Conservation (phyloP, 768 basidiomycete genomes). For the Pleurotus citrinopileatus region DNA sequence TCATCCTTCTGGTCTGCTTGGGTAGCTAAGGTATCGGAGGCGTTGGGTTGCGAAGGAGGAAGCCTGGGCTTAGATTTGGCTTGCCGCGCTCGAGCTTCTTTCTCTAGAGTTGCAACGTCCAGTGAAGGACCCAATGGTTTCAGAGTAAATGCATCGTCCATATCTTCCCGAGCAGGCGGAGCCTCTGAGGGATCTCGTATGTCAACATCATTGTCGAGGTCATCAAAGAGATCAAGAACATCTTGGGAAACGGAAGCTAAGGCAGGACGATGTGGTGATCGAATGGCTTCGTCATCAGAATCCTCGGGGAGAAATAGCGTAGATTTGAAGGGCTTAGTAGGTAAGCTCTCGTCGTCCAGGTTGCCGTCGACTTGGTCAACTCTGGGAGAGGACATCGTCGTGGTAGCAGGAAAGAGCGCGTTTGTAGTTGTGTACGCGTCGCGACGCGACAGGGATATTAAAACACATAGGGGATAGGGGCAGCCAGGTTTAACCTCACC, state of each 20-base stretch:
- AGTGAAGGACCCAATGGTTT: conserved; percentile 48
- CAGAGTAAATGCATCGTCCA: conserved; percentile 32
- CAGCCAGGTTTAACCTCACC: no score
- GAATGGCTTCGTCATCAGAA: conserved; percentile 51
- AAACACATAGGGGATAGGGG: no score
- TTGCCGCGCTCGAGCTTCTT: conserved; percentile 51
- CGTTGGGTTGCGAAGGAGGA: conserved; percentile 33
- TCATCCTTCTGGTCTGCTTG: conserved; percentile 23
- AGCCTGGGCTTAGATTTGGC: conserved; percentile 46
- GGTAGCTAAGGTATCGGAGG: conserved; percentile 44
- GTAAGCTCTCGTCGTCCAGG: conserved; percentile 25
- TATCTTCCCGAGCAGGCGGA: not conserved
- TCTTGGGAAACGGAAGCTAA: not conserved
- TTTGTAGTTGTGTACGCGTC: conserved; percentile 8
- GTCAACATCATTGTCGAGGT: conserved; percentile 48
- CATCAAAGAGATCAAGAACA: conserved; percentile 11
- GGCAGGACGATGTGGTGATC: not conserved
- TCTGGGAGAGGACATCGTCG: conserved; percentile 28
- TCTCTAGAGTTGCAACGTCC: conserved; percentile 50
- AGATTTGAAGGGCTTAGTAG: conserved; percentile 29
- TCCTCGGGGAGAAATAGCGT: conserved; percentile 58
- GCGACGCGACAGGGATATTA: not conserved
- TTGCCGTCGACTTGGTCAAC: conserved; percentile 12
- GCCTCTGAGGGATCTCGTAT: not conserved
- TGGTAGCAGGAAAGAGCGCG: conserved; percentile 60